A percentile compares a stretch with the other conserved stretches of the same genome.
phyloP scores from a whole-genome alignment of 306 rosid genomes.

The Urtica urens region DNA sequence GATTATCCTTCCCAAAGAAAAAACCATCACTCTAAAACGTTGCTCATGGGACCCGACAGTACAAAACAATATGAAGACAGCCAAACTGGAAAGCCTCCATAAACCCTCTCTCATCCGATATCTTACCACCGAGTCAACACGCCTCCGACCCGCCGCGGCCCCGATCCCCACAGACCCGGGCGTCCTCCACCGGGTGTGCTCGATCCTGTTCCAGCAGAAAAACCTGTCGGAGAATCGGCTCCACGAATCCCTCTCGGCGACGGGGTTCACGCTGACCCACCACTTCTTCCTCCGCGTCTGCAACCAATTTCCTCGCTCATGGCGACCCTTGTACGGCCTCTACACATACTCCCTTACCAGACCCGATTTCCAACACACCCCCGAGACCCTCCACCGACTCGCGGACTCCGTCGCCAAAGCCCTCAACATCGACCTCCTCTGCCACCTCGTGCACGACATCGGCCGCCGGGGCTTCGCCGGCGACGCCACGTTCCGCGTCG shows the following conservation, averaged over 20 bases:
- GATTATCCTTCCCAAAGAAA: too few relatives aligned
- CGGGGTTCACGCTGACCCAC: constrained; percentile 47
- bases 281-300: constrained; percentile 88
- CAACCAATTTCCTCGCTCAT: constrained; percentile 66
- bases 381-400: constrained; percentile 54
- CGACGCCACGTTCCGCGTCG: constrained; percentile 38
- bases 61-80: too few relatives aligned
- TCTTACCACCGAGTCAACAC: constrained; percentile 10
- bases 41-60: too few relatives aligned
- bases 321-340: constrained; percentile 68
- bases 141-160: constrained; percentile 3
- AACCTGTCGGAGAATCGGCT: constrained; percentile 52
- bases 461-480: constrained; percentile 37
- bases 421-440: constrained; percentile 53
- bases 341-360: constrained; percentile 28
- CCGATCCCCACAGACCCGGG: constrained; percentile 31
- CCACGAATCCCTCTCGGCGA: constrained; percentile 45
- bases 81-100: constrained; percentile 1
- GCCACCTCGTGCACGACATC: constrained; percentile 36
- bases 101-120: constrained; percentile 12
- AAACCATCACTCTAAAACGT: too few relatives aligned
- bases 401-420: constrained; percentile 34
- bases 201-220: constrained; percentile 66
- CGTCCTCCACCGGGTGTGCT: constrained; percentile 58
- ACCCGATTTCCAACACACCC: constrained; percentile 40